phyloP scores from a whole-genome alignment of 495 filamentous ascomycete species.

The Xanthoparmelia taractica region DNA sequence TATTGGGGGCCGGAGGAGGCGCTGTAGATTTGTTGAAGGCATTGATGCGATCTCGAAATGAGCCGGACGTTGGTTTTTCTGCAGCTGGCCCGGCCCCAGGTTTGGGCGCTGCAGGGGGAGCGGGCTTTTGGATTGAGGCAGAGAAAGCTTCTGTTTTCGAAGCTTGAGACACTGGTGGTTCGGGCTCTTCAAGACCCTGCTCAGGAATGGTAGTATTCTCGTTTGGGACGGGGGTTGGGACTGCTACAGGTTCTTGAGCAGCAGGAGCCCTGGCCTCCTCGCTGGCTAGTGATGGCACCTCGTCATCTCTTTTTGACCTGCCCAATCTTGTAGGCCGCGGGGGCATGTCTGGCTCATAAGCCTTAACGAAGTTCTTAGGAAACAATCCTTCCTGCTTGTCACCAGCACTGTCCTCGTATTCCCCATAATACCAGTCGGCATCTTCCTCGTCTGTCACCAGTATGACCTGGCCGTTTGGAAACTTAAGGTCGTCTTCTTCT shows the following conservation, averaged over 20 bases:
- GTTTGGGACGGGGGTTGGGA: background rate
- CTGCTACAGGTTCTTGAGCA: conserved; percentile 14
- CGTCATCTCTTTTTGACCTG: conserved; percentile 65
- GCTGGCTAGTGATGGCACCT: conserved; percentile 22
- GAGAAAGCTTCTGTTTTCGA: background rate
- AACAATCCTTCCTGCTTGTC: conserved; percentile 81
- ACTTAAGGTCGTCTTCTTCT: conserved; percentile 92
- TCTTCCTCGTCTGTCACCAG: conserved; percentile 90
- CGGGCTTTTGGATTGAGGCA: conserved; percentile 13
- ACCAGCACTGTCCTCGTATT: conserved; percentile 71
- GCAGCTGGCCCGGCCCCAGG: conserved; percentile 48
- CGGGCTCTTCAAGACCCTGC: background rate
- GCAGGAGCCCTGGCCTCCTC: conserved; percentile 19
- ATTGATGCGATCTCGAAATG: conserved; percentile 91
- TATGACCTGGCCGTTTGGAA: conserved; percentile 77
- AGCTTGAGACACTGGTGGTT: background rate
- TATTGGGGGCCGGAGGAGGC: conserved; percentile 78
- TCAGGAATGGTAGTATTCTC: background rate
- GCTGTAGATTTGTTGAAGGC: conserved; percentile 90
- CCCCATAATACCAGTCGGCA: conserved; percentile 88
- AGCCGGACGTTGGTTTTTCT: conserved; percentile 67
- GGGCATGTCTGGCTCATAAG: conserved; percentile 83
- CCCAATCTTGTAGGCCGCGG: conserved; percentile 67
- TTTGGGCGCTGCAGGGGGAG: conserved; percentile 36
- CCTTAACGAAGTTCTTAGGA: conserved; percentile 94